Conservation (phyloP, 352 stramenopile species). For the Pythium insidiosum region DNA sequence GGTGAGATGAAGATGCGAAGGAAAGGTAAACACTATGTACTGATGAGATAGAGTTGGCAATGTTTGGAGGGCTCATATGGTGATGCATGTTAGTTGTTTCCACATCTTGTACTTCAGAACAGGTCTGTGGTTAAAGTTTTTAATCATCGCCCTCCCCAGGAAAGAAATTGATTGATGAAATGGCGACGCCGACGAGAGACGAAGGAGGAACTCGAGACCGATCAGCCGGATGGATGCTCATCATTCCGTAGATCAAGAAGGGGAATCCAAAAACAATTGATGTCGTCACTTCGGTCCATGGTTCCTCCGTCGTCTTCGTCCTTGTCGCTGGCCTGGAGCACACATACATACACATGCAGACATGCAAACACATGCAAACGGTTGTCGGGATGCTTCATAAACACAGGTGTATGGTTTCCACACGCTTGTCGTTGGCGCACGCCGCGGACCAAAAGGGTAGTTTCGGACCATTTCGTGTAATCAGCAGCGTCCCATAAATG, state of each 20-base stretch:
- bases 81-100: conserved; percentile 86
- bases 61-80: conserved; percentile 66
- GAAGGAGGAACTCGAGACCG: conserved; percentile 1
- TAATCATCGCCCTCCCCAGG: conserved; percentile 63
- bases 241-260: conserved; percentile 78
- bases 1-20: too few relatives aligned
- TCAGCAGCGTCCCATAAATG: conserved; percentile 27
- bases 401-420: conserved; percentile 85
- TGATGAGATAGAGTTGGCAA: too few relatives aligned
- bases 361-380: too few relatives aligned
- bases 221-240: conserved; percentile 60
- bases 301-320: too few relatives aligned
- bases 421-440: conserved; percentile 65
- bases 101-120: conserved; percentile 81
- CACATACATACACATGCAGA: conserved; percentile 13
- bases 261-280: conserved; percentile 81
- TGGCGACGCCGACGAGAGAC: conserved; percentile 16
- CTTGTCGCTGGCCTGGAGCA: conserved; percentile 11
- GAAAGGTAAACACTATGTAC: too few relatives aligned
- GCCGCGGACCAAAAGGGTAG: conserved; percentile 77
- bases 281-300: conserved; percentile 57
- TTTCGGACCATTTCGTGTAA: conserved; percentile 56
- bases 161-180: conserved; percentile 6
- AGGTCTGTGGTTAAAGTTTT: conserved; percentile 79
- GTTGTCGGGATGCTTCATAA: conserved; percentile 76